Evolutionary conservation across 2,329 filamentous ascomycete species (phyloP), one percentile per base, ranked within the genome.

Genomic region (Tolypocladium cylindrosporum): DNA sequence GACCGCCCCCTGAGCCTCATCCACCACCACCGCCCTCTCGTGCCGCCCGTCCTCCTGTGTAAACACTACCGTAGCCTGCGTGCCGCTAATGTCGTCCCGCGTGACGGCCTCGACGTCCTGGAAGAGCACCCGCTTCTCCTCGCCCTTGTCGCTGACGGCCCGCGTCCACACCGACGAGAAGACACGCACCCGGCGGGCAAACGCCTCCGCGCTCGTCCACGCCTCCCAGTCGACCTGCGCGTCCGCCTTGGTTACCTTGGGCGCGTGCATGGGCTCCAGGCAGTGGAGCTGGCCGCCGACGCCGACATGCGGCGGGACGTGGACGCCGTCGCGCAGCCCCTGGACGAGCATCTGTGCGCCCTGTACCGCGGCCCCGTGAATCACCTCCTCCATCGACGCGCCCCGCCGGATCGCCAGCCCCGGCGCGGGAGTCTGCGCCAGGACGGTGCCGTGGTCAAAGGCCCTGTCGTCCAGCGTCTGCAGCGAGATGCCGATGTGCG

Each of bases 381-480:
- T 68, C 2, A 79, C 67, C 21, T 69, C 64, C n/a, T 67, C 60
- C 2, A 76, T 75, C 0, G 79, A 82, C 59, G 75, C 78, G 27
- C 66, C 65, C 0, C 71, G 64, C 0, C 76, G 74, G 36, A 82
- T 74, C 27, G 74, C 74, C 39, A 90, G 76, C 1, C 83, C 84
- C 0, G 84, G 84, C 0, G 67, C 58, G 0, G 82, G 78, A 0
- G 84, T 87, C 72, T 95, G 91, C 19, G 82, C 79, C 34, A 99
- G 77, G 11, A 97, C 80, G 2, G 77, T 71, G 36, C 94, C 94
- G 60, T 85, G 83, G 70, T 99, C 94, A 69, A 97, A 97, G 53
- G 79, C 73, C 19, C 76, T 74, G 2, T 84, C 80, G 70, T 97
- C 85, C 42, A 99, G 80, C 0, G 93, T 97, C 71, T 99, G 94